Base-by-base conservation (phyloP, 169 alveolate genomes). In the Plasmodium cynomolgi region DNA sequence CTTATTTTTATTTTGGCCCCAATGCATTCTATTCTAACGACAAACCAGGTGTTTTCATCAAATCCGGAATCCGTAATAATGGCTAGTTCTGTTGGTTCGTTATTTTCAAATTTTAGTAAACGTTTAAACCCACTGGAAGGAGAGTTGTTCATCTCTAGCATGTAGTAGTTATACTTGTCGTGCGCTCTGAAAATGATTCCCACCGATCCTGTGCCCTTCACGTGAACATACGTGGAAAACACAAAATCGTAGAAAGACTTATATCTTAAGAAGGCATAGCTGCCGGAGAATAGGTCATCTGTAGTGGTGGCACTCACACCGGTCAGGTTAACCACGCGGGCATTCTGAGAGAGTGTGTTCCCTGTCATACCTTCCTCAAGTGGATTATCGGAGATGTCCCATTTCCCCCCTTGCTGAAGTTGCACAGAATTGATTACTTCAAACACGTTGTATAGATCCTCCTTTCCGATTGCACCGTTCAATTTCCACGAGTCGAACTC, bases 21-120 rank as follows among this genome's bases (percentile, higher is more conserved):
- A 33, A 93, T 50, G 44, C 97, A 93, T 84, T 96, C 98, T 29
- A 96, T 96, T 77, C 98, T 91, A 39, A 97, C 96, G 34, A 95
- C 96, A 84, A 96, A 96, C 98, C 98, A 97, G 44, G 91, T 95
- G 50, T 92, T 95, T n/a, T 95, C 93, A 23, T 90, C 84, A 77
- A 93, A 95, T 2, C 97, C 97, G 29, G 96, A 92, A 62, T 95
- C 97, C 17, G 93, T 96, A 39, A 97, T 95, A 17, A 97, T 95
- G 17, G 98, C 98, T 58, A 97, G 85, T 92, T 97, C 98, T 29
- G 95, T 95, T 31, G 98, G 97, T 20, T 84, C 96, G 17, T 98
- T 98, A 79, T 97, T 97, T 54, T 95, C 95, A 75, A 97, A 96
- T 44, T 98, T 90, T 54, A 97, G 82, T 37, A 97, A 94, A 75